These are phyloP conservation scores for Isatis tinctoria DNA, from an alignment of 345 rosid genomes.

Conservation along the genomic window DNA sequence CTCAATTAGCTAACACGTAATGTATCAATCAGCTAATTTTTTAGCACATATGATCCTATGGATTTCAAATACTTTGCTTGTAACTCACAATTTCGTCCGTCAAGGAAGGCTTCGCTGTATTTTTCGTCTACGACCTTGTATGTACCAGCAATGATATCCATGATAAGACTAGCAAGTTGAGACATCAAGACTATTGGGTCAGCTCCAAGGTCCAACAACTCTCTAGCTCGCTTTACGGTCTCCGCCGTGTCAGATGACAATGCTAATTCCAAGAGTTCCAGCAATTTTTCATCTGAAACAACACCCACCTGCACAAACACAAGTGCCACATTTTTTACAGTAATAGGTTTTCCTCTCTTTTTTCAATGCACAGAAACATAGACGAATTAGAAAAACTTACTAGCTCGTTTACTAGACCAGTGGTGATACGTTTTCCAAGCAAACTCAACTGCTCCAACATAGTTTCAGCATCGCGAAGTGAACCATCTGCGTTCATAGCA, in stretches of 20 bases:
- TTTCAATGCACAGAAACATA: neutral
- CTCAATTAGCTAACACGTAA: neutral
- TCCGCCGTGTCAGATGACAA: slow-evolving; percentile 94
- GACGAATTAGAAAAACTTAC: slow-evolving; percentile 47
- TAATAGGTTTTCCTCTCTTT: neutral
- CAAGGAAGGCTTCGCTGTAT: slow-evolving; percentile 46
- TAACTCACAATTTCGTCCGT: slow-evolving; percentile 73
- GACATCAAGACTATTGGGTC: slow-evolving; percentile 96
- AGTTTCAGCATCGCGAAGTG: slow-evolving; percentile 97
- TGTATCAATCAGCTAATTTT: neutral
- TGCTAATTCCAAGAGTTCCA: slow-evolving; percentile 92
- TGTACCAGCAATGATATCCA: slow-evolving; percentile 96
- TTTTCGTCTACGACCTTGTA: slow-evolving; percentile 49
- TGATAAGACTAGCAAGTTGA: slow-evolving; percentile 93
- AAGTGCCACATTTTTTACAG: neutral
- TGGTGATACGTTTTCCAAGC: slow-evolving; percentile 83
- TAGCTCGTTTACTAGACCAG: slow-evolving; percentile 85
- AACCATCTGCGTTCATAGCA: slow-evolving; percentile 92
- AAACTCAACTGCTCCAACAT: slow-evolving; percentile 96
- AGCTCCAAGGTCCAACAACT: slow-evolving; percentile 88
- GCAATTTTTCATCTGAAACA: slow-evolving; percentile 87
- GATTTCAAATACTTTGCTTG: slow-evolving; percentile 1
- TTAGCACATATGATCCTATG: neutral
- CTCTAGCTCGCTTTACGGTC: slow-evolving; percentile 92
- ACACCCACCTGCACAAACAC: slow-evolving; percentile 67